phyloP scores from a whole-genome alignment of 2,329 filamentous ascomycete genomes.

The Epichloe bromicola region DNA sequence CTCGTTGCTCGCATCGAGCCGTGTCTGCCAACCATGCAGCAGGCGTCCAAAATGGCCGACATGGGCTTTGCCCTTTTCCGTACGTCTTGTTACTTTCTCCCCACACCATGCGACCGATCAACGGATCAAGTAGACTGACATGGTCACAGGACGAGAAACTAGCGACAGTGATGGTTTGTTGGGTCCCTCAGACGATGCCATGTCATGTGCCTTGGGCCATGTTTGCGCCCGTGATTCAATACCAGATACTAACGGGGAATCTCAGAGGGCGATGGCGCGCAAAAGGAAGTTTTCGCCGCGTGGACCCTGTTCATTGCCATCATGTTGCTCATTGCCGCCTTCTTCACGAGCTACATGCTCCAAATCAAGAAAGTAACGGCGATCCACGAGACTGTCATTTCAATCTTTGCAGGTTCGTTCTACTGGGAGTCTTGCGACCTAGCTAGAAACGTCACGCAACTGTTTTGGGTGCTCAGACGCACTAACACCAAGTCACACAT shows the following conservation, averaged over 20 bases:
- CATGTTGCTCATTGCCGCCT: slow-evolving; percentile 79
- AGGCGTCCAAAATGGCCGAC: slow-evolving; percentile 13
- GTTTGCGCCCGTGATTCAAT: slow-evolving; percentile 2
- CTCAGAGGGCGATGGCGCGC: slow-evolving; percentile 61
- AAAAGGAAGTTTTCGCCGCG: slow-evolving; percentile 91
- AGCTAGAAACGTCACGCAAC: not conserved
- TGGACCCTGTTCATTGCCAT: slow-evolving; percentile 98
- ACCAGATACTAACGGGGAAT: slow-evolving; percentile 3
- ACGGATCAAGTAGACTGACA: slow-evolving; percentile 1
- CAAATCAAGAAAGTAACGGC: slow-evolving; percentile 96
- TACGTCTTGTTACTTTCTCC: slow-evolving; percentile 9
- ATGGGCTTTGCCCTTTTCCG: slow-evolving; percentile 21
- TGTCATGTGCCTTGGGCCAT: not conserved
- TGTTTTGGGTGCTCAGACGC: not conserved
- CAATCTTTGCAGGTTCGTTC: slow-evolving; percentile 76
- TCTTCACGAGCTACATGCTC: slow-evolving; percentile 93
- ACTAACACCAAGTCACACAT: not conserved
- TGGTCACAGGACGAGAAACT: slow-evolving; percentile 11
- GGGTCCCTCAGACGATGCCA: not conserved
- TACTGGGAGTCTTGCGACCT: not conserved
- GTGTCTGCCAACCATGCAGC: slow-evolving; percentile 11
- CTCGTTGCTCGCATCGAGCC: not conserved
- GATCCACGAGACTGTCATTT: slow-evolving; percentile 94
- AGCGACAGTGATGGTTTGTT: slow-evolving; percentile 22
- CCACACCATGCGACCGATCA: not conserved